Evolutionary conservation across 768 basidiomycete genomes (phyloP).

Genomic region (Trichaptum fuscoviolaceum): DNA sequence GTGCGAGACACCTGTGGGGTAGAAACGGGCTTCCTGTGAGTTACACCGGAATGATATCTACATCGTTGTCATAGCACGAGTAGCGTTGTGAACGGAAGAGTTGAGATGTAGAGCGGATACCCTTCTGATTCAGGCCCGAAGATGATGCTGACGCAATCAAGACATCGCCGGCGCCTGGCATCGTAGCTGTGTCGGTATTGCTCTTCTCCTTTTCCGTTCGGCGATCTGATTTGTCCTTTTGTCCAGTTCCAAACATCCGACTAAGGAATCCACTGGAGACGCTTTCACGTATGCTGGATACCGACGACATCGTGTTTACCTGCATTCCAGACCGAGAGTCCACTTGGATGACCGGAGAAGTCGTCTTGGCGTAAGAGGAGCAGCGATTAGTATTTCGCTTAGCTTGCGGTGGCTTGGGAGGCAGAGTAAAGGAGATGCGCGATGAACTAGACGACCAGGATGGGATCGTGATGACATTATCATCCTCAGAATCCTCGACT

Average conservation of each 20-base stretch:
- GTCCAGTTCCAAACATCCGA: constrained; percentile 2
- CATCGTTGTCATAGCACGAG: background rate
- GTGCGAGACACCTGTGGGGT: constrained; percentile 1
- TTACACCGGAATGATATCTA: background rate
- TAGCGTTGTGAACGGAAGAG: background rate
- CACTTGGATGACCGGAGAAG: background rate
- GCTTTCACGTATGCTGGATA: background rate
- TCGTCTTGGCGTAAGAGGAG: background rate
- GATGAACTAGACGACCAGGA: constrained; percentile 31
- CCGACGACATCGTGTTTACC: background rate
- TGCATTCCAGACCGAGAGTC: background rate
- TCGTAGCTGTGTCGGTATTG: background rate
- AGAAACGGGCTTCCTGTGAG: background rate
- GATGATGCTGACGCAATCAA: background rate
- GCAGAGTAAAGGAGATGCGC: background rate
- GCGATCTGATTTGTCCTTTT: background rate
- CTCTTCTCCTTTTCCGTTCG: background rate
- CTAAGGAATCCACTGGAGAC: constrained; percentile 1
- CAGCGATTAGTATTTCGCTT: background rate
- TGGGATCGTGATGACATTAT: constrained; percentile 37
- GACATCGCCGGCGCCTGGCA: background rate
- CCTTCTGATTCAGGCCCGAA: background rate
- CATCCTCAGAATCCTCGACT: constrained; percentile 38
- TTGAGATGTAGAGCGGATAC: background rate
- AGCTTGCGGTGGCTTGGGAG: constrained; percentile 3